Evolutionary conservation across 148 eudicot species (phyloP), one percentile per base, ranked within the genome.

Genomic region (Amaranthus palmeri): DNA sequence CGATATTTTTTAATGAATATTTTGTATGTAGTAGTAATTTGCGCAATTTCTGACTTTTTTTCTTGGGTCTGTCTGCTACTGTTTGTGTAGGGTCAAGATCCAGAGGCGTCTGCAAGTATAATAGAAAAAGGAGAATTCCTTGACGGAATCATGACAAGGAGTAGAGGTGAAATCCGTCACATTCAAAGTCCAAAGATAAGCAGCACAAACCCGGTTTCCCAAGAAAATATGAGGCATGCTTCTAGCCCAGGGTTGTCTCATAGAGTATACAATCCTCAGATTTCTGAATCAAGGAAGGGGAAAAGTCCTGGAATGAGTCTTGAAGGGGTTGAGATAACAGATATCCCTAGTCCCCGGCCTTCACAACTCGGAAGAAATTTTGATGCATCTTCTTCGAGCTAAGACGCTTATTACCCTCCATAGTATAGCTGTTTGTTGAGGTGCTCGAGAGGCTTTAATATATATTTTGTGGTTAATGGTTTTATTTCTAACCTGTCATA

Each of bases 161-260:
- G 97, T 59, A 88, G 97, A 10, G 97, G 97, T 51, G 97, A 92
- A 80, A 78, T 92, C 76, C 90, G 90, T 46, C 92, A 44, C 63
- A 55, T 73, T 41, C 81, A 76, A 5, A 89, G 95, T 78, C 90
- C 92, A 55, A 92, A 86, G 82, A 53, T 86, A 54, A 82, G 86
- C 54, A 87, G 95, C 77, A 76, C 80, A 43, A 78, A 86, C 68
- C 86, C 82, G 11, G 72, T 76, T 67, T 77, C 87, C 41, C 66
- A 36, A 51, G 87, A 76, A n/a, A 77, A 69, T 17, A 78, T 83
- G 85, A 83, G 68, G 74, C 83, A 84, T 70, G 84, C 76, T 64
- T 83, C 85, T 79, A 88, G 92, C 78, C 90, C 97, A 10, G 74
- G 82, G 53, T 36, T 83, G 61, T 48, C 90, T 59, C 86, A 70